Percentiles rank a stretch among this genome's conserved stretches.
Conservation (phyloP, 768 basidiomycete genomes). For the Phaffia australis region DNA sequence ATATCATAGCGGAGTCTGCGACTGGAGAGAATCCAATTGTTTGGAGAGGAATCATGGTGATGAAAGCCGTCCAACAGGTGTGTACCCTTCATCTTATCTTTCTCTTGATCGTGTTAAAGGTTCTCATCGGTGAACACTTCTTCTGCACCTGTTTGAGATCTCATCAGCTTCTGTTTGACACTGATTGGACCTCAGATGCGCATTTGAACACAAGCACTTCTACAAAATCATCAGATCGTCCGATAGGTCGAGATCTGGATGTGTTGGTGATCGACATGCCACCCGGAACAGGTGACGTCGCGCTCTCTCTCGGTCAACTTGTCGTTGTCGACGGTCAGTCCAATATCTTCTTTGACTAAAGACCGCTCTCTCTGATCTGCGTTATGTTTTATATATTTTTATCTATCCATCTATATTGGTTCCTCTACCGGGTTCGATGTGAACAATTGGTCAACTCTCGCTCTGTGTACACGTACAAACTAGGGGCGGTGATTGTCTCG, state of each 20-base stretch:
- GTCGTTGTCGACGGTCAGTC: slow-evolving; percentile 66
- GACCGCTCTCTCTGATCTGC: not conserved
- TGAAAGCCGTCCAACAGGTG: slow-evolving; percentile 85
- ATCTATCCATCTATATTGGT: too few relatives aligned
- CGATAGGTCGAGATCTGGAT: slow-evolving; percentile 51
- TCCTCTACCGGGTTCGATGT: too few relatives aligned
- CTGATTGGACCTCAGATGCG: slow-evolving; percentile 56
- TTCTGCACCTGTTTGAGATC: not conserved
- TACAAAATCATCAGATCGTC: slow-evolving; percentile 27
- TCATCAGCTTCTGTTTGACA: slow-evolving; percentile 68
- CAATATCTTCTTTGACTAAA: not conserved
- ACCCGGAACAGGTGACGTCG: slow-evolving; percentile 93
- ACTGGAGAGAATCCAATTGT: slow-evolving; percentile 67
- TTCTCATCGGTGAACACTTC: not conserved
- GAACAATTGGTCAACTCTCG: not conserved
- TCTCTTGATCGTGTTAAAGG: not conserved
- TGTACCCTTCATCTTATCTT: not conserved
- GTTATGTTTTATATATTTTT: too few relatives aligned
- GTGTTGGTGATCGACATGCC: slow-evolving; percentile 90
- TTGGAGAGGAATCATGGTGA: slow-evolving; percentile 97
- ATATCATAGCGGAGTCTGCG: slow-evolving; percentile 41
- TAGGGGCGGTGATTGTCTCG: slow-evolving; percentile 85
- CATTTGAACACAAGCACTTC: not conserved
- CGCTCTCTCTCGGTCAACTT: slow-evolving; percentile 78
- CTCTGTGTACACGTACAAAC: not conserved